Evolutionary conservation across 495 filamentous ascomycete species (phyloP), one percentile per base, ranked within the genome.

Genomic region (Choiromyces venosus): DNA sequence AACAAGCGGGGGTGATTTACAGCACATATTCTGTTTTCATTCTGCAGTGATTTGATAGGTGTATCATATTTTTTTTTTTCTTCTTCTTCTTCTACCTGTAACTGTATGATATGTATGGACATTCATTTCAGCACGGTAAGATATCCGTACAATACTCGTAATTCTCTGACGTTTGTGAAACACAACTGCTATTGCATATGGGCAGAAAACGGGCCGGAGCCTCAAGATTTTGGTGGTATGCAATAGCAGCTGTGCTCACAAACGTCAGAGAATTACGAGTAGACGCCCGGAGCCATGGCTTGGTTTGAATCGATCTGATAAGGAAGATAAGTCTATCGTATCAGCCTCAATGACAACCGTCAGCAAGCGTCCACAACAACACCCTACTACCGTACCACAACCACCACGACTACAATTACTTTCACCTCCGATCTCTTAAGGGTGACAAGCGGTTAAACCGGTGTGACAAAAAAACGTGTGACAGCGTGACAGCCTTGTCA

Each of bases 381-480:
- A 21, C 16, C 2, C n/a, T n/a, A n/a, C n/a, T n/a, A n/a, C n/a
- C n/a, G n/a, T n/a, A n/a, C n/a, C n/a, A n/a, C n/a, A n/a, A n/a
- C n/a, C n/a, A n/a, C n/a, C n/a, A n/a, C n/a, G n/a, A n/a, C n/a
- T n/a, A n/a, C n/a, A n/a, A n/a, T n/a, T n/a, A n/a, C n/a, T n/a
- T n/a, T 16, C 16, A 44, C 18, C 42, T 5, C 16, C 1, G 5
- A 44, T 44, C 42, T 44, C 42, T 19, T 1, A 21, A 29, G 46
- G n/a, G 46, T 56, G 46, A 56, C 46, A 29, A 25, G 46, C 9
- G 4, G 10, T 29, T 1, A 4, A 56, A n/a, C 9, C 9, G n/a
- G 46, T 56, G 46, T 25, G n/a, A 56, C 46, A 56, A 25, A 44
- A 56, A 56, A 56, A 56, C n/a, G n/a, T 56, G 46, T 56, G 46